A percentile compares a stretch with the other conserved stretches of the same genome.
Conservation (phyloP, 805 yeast genomes). For the Yarrowia porcina region DNA sequence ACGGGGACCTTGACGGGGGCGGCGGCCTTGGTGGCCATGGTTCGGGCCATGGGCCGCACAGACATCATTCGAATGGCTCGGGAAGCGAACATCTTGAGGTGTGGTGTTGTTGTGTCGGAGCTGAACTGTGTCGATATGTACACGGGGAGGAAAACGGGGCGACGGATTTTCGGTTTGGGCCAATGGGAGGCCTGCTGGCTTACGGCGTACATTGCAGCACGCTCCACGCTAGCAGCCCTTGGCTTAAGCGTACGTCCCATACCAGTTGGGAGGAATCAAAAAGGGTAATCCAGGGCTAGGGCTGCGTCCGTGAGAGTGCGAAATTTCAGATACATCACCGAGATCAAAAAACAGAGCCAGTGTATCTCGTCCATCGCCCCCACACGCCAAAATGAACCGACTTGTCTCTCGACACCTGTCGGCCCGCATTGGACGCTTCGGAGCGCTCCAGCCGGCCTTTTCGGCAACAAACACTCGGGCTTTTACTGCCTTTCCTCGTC, state of each 20-base stretch:
- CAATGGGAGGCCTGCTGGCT: conserved; percentile 1
- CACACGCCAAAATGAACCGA: conserved; percentile 17
- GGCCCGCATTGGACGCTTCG: conserved; percentile 12
- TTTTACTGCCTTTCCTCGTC: neutral
- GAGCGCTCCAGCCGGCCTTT: conserved; percentile 3
- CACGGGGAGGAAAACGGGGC: conserved; percentile 23
- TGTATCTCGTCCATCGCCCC: neutral
- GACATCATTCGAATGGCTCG: conserved; percentile 26
- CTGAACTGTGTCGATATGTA: conserved; percentile 23
- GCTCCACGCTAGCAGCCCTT: neutral
- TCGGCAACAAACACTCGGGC: neutral
- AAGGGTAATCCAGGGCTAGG: neutral
- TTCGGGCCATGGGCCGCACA: conserved; percentile 27
- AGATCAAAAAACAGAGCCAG: neutral
- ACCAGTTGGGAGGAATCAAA: conserved; percentile 12
- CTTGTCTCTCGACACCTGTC: conserved; percentile 16
- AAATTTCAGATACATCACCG: neutral
- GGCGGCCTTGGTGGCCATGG: conserved; percentile 57
- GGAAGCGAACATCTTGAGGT: conserved; percentile 26
- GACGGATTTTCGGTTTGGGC: conserved; percentile 20
- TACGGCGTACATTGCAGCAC: neutral
- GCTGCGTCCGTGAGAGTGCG: neutral
- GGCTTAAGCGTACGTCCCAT: neutral
- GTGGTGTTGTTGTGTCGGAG: conserved; percentile 23
- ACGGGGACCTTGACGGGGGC: conserved; percentile 75